Evolutionary conservation across 768 basidiomycete species (phyloP).

Genomic region (Auricularia sp.): DNA sequence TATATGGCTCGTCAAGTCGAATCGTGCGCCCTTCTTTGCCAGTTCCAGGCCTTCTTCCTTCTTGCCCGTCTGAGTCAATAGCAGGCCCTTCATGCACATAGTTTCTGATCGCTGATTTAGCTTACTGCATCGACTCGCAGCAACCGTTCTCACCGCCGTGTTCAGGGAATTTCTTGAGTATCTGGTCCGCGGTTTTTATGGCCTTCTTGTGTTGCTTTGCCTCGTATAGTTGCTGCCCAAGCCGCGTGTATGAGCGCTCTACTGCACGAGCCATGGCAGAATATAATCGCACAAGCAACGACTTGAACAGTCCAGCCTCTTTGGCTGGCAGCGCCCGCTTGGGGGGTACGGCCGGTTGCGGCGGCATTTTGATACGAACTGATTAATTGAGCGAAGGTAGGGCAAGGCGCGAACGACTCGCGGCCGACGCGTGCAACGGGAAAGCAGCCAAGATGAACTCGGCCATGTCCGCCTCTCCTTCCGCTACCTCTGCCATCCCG

Average conservation of each 20-base stretch:
- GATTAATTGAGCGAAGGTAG: too few relatives aligned
- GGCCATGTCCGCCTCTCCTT: too few relatives aligned
- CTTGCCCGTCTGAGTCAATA: constrained; percentile 69
- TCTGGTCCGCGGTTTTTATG: constrained; percentile 82
- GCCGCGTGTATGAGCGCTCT: neutral
- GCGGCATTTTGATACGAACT: neutral
- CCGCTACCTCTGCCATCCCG: too few relatives aligned
- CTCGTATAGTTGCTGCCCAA: constrained; percentile 59
- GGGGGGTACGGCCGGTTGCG: constrained; percentile 11
- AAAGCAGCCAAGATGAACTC: too few relatives aligned
- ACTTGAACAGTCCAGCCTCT: constrained; percentile 78
- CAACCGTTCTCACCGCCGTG: constrained; percentile 73
- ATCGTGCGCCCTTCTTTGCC: constrained; percentile 72
- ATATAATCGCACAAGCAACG: constrained; percentile 46
- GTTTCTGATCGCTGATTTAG: constrained; percentile 51
- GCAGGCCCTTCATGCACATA: constrained; percentile 90
- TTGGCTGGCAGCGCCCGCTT: constrained; percentile 61
- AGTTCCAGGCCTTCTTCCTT: constrained; percentile 75
- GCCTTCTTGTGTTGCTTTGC: constrained; percentile 81
- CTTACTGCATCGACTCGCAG: neutral
- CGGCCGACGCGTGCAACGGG: too few relatives aligned
- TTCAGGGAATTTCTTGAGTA: constrained; percentile 90
- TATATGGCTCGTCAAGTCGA: constrained; percentile 84
- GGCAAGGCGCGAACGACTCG: too few relatives aligned
- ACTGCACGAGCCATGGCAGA: neutral